Conservation (phyloP, 2,329 filamentous ascomycete species). For the Diaporthe caulivora region DNA sequence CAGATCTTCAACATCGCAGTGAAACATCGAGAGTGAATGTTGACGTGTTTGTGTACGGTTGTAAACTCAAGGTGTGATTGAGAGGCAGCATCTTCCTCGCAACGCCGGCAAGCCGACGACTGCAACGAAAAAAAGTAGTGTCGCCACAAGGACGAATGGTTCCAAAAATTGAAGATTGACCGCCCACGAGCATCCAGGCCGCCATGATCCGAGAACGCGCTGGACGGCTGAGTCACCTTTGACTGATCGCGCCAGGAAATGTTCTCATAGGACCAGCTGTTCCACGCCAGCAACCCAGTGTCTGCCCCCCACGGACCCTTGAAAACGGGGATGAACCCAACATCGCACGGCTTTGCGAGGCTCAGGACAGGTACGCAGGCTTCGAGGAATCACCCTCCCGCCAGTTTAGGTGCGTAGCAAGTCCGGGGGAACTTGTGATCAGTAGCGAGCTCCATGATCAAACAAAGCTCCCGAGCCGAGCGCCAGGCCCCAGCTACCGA, state of each 20-base stretch:
- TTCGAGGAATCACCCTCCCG: constrained; percentile 22
- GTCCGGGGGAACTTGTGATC: constrained; percentile 10
- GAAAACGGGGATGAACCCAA: constrained; percentile 28
- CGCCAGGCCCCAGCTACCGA: constrained; percentile 35
- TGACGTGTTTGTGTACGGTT: background rate
- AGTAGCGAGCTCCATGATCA: constrained; percentile 24
- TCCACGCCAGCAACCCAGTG: constrained; percentile 25
- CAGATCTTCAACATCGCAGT: background rate
- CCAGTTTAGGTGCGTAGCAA: constrained; percentile 10
- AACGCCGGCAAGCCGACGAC: constrained; percentile 21
- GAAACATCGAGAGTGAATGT: background rate
- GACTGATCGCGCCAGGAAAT: background rate
- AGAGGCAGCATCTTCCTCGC: constrained; percentile 4
- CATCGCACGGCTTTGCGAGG: constrained; percentile 32
- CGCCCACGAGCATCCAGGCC: constrained; percentile 13
- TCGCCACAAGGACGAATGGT: constrained; percentile 10
- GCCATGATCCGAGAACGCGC: constrained; percentile 4
- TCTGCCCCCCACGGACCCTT: constrained; percentile 23
- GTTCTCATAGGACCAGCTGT: constrained; percentile 25
- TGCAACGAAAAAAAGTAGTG: constrained; percentile 11
- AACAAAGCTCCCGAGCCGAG: constrained; percentile 16
- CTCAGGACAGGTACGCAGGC: constrained; percentile 23
- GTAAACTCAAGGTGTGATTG: too few species aligned
- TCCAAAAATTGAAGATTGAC: constrained; percentile 21
- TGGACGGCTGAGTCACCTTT: background rate